A percentile compares a stretch with the other conserved stretches of the same genome.
phyloP scores from a whole-genome alignment of 1,284 basidiomycete species.

The Agroathelia rolfsii region DNA sequence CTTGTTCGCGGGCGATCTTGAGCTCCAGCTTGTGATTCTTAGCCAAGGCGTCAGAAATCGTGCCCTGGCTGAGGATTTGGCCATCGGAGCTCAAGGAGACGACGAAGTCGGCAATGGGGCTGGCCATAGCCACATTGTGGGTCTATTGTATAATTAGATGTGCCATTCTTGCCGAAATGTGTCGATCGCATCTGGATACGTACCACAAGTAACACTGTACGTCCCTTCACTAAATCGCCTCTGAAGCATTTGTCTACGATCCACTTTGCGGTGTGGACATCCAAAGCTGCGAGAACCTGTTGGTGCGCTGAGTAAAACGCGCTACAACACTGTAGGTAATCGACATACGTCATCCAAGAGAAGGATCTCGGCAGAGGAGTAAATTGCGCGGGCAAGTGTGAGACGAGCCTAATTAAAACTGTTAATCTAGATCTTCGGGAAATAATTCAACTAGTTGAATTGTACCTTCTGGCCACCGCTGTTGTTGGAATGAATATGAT shows the following conservation, averaged over 20 bases:
- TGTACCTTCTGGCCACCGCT: constrained; percentile 91
- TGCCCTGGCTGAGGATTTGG: constrained; percentile 29
- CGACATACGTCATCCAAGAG: constrained; percentile 86
- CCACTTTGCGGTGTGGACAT: constrained; percentile 84
- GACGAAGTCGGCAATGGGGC: constrained; percentile 46
- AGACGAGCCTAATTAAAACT: constrained; percentile 15
- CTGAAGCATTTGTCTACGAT: constrained; percentile 76
- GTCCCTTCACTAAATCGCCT: constrained; percentile 71
- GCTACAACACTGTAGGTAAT: constrained; percentile 31
- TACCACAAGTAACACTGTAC: constrained; percentile 82
- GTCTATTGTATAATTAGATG: no score
- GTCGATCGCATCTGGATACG: constrained; percentile 29
- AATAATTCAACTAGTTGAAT: no score
- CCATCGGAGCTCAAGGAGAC: constrained; percentile 43
- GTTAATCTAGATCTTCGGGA: no score
- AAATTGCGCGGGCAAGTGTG: constrained; percentile 83
- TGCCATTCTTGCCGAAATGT: no score
- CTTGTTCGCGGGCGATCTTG: constrained; percentile 24
- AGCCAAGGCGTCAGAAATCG: constrained; percentile 26
- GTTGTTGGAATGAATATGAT: constrained; percentile 61
- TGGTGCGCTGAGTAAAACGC: constrained; percentile 1
- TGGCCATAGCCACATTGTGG: constrained; percentile 52
- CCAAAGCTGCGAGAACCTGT: constrained; percentile 42
- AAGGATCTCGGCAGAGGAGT: constrained; percentile 80
- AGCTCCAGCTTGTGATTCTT: constrained; percentile 24